phyloP scores from a whole-genome alignment of 176 grass and related monocot genomes.

The Ampelocalamus luodianensis region DNA sequence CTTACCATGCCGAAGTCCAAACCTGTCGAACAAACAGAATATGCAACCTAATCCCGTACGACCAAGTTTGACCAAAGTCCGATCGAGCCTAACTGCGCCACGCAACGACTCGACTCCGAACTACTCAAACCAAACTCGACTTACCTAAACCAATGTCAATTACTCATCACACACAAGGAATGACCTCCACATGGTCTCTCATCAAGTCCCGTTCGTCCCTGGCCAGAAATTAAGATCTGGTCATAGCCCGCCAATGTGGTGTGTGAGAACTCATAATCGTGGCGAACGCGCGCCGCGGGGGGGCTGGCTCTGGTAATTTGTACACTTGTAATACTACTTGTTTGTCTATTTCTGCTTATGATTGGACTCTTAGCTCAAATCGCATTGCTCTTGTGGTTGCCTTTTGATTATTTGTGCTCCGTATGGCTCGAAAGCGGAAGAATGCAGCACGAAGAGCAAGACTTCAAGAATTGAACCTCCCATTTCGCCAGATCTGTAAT shows the following conservation, averaged over 20 bases:
- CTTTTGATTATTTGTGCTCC: background rate
- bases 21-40: no score
- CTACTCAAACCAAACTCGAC: no score
- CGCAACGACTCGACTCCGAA: no score
- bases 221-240: no score
- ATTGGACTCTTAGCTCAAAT: background rate
- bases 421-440: background rate
- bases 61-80: no score
- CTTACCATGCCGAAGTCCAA: no score
- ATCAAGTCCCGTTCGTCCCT: no score
- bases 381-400: background rate
- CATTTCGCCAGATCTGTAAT: background rate
- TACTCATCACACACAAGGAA: no score
- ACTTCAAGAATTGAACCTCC: conserved; percentile 5
- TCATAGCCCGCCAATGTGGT: background rate
- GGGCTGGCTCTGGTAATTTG: background rate
- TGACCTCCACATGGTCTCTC: no score
- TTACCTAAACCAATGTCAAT: no score
- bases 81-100: no score
- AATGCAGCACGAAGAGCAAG: background rate
- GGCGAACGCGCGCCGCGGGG: background rate
- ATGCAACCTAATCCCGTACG: no score
- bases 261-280: background rate
- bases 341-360: background rate
- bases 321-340: background rate